These are phyloP conservation scores for Crepidotus variabilis DNA, from an alignment of 768 basidiomycete genomes.

Conservation along the genomic window DNA sequence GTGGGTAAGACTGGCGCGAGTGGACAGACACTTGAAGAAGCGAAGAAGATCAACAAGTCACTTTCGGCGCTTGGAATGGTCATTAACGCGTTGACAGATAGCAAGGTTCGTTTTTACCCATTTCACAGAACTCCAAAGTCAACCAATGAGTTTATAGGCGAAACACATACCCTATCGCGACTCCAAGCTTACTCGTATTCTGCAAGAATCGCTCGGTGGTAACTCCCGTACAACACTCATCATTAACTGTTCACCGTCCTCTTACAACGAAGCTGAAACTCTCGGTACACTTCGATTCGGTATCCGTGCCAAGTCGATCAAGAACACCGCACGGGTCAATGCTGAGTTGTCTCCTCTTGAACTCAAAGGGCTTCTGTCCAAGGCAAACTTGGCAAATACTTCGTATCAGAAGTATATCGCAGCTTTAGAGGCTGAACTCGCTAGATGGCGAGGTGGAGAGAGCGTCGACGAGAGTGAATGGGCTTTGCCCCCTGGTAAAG, in stretches of 20 bases:
- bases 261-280: constrained; percentile 96
- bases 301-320: constrained; percentile 99
- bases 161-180: constrained; percentile 98
- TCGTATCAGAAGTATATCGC: constrained; percentile 84
- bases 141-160: constrained; percentile 46
- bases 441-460: constrained; percentile 86
- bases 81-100: constrained; percentile 95
- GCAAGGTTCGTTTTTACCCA: constrained; percentile 55
- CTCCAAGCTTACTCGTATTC: constrained; percentile 96
- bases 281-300: constrained; percentile 97
- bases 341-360: constrained; percentile 95
- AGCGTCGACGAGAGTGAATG: constrained; percentile 81
- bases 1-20: constrained; percentile 99
- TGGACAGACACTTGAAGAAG: constrained; percentile 97
- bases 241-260: constrained; percentile 98
- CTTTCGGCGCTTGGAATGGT: constrained; percentile 98
- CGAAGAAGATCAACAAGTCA: constrained; percentile 99
- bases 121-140: background rate
- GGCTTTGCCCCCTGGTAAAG: constrained; percentile 60
- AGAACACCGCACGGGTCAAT: constrained; percentile 98
- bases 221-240: constrained; percentile 96
- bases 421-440: constrained; percentile 86
- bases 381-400: constrained; percentile 83
- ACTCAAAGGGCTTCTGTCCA: constrained; percentile 87
- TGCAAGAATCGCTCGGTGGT: constrained; percentile 97